Base-by-base conservation (phyloP, 148 eudicot species). In the Cornus kousa region DNA sequence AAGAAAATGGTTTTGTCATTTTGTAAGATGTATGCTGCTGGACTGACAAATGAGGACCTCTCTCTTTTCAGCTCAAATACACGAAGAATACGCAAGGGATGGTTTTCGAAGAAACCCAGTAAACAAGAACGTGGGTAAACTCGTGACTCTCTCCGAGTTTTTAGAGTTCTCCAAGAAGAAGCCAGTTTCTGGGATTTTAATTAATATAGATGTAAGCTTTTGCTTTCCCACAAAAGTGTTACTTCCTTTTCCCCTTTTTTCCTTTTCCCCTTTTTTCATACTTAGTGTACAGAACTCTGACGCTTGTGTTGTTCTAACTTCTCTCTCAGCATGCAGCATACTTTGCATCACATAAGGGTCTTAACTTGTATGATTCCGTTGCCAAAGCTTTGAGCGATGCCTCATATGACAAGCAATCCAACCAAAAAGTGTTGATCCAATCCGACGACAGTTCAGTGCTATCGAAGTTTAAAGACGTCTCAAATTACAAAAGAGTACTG, bases 391-490 rank as follows among this genome's bases (percentile, higher is more conserved):
- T 97, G 69, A 86, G 74, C 43, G 89, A 97, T 31, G 93, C 95
- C 20, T 83, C 87, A 74, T 80, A 92, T n/a, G 93, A 94, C 72
- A 87, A 89, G 74, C 88, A 85, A 77, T 62, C 86, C 4, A 86
- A 84, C 10, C 93, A 92, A 77, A 81, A 81, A 72, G 97, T 97
- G n/a, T 62, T 97, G 78, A 92, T 97, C 77, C 91, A 88, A 73
- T 97, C 99, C 24, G 94, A 82, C 28, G 99, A 97, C 85, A 89
- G 81, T 50, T 86, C 97, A 2, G 99, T 94, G 12, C 88, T 97
- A 5, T 79, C 79, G 37, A 88, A 74, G 80, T 94, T 97, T 83
- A 92, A 86, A 79, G 81, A 80, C 33, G 40, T 81, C 64, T 79
- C 82, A 12, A 76, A 80, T 53, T 97, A 91, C 83, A 78, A 72